Percentiles rank a stretch among this genome's conserved stretches.
These are phyloP conservation scores for Phyllosticta ampelicida DNA, from an alignment of 2,329 filamentous ascomycete species.

Conservation along the genomic window DNA sequence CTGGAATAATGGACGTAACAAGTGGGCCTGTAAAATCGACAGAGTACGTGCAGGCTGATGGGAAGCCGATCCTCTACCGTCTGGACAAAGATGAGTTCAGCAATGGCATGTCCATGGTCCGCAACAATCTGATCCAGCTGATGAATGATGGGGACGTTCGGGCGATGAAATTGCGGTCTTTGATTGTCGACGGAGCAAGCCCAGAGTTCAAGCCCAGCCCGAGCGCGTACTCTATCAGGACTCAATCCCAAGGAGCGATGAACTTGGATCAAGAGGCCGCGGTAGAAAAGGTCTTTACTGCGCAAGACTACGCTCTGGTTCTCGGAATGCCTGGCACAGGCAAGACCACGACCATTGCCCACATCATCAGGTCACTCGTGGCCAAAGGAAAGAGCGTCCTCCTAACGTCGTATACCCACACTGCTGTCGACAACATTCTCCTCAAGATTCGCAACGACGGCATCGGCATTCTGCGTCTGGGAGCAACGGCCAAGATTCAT, in stretches of 20 bases:
- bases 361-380: conserved; percentile 86
- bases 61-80: conserved; percentile 58
- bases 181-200: conserved; percentile 66
- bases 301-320: conserved; percentile 90
- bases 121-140: conserved; percentile 85
- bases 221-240: conserved; percentile 53
- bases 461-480: conserved; percentile 74
- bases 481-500: conserved; percentile 75
- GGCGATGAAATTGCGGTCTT: conserved; percentile 58
- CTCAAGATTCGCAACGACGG: conserved; percentile 76
- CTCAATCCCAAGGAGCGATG: conserved; percentile 47
- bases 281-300: conserved; percentile 91
- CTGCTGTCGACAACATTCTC: conserved; percentile 94
- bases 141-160: conserved; percentile 72
- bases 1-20: conserved; percentile 79
- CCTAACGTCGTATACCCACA: conserved; percentile 92
- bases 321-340: conserved; percentile 97
- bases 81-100: conserved; percentile 98
- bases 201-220: conserved; percentile 62
- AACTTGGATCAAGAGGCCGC: conserved; percentile 82
- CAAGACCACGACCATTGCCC: conserved; percentile 95
- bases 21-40: background rate
- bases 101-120: conserved; percentile 89
- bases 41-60: conserved; percentile 32
- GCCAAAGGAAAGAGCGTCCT: conserved; percentile 86